Evolutionary conservation across 345 rosid species (phyloP), one percentile per base, ranked within the genome.

Genomic region (Eucalyptus erythrocorys): DNA sequence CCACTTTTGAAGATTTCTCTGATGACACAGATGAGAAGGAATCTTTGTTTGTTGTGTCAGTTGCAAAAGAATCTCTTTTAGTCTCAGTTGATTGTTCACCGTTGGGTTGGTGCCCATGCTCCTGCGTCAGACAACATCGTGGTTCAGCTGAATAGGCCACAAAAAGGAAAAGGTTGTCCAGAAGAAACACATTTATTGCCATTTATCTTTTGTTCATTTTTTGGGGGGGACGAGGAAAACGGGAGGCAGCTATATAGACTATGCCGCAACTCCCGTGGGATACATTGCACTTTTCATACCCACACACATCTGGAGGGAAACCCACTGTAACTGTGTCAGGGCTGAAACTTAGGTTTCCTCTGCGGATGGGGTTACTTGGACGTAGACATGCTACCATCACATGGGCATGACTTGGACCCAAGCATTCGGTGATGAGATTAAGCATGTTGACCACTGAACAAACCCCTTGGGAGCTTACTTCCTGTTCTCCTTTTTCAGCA

Each of bases 11-110:
- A 61, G 97, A 92, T 91, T 93, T 94, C 32, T 90, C 93, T 19
- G 94, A 89, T 10, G 94, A 87, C 30, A 66, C 80, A 64, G 95
- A 93, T 30, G 96, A 95, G 89, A 94, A 92, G 82, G 94, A 93
- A 87, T 88, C 91, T 87, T 90, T 92, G 49, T 90, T 88, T 57
- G 89, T 86, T 45, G 89, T 16, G 3, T 93, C 92, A 15, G 86
- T 88, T 48, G 93, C 91, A 89, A 91, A 92, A 37, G 95, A 88
- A 68, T 91, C 91, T n/a, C 53, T 86, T 61, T 55, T 90, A 13
- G 87, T 87, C 64, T 79, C 97, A 85, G 87, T 86, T 86, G 91
- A 81, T 32, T 91, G 87, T 89, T 89, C 94, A 87, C 88, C 94
- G 81, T 91, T 64, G 17, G 92, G 87, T 89, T 89, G 93, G 85